A percentile compares a stretch with the other conserved stretches of the same genome.
phyloP scores from a whole-genome alignment of 1,284 basidiomycete genomes.

The Ustilago nuda region DNA sequence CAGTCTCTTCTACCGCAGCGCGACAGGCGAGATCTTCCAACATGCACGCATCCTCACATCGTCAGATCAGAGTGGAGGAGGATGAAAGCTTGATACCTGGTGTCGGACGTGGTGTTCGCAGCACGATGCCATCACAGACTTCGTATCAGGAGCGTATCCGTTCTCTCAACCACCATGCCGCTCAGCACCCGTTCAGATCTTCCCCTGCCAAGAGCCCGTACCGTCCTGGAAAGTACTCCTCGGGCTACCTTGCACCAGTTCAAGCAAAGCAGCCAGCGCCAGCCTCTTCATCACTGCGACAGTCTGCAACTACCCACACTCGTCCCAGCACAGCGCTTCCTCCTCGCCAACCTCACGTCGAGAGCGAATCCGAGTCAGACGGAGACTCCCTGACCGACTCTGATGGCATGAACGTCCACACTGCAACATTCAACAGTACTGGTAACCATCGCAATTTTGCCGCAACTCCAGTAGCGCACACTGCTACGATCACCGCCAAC shows the following conservation, averaged over 20 bases:
- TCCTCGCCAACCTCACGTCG: slow-evolving; percentile 32
- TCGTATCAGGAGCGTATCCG: slow-evolving; percentile 35
- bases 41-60: slow-evolving; percentile 13
- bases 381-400: slow-evolving; percentile 44
- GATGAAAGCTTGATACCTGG: slow-evolving; percentile 57
- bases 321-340: slow-evolving; percentile 13
- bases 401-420: slow-evolving; percentile 27
- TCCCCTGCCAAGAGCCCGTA: slow-evolving; percentile 39
- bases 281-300: slow-evolving; percentile 7
- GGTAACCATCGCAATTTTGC: slow-evolving; percentile 55
- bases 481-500: slow-evolving; percentile 33
- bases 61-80: slow-evolving; percentile 14
- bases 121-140: slow-evolving; percentile 19
- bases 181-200: slow-evolving; percentile 26
- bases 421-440: slow-evolving; percentile 41
- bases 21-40: slow-evolving; percentile 13
- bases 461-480: slow-evolving; percentile 44
- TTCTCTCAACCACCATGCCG: slow-evolving; percentile 23
- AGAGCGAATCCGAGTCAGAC: slow-evolving; percentile 48
- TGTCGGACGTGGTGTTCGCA: slow-evolving; percentile 49
- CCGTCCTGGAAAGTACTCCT: slow-evolving; percentile 35
- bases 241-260: slow-evolving; percentile 2
- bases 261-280: slow-evolving; percentile 11
- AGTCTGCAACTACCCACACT: slow-evolving; percentile 9
- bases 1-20: background rate